Evolutionary conservation across 257 asterid species (phyloP).

Genomic region (Jaltomata sinuosa): DNA sequence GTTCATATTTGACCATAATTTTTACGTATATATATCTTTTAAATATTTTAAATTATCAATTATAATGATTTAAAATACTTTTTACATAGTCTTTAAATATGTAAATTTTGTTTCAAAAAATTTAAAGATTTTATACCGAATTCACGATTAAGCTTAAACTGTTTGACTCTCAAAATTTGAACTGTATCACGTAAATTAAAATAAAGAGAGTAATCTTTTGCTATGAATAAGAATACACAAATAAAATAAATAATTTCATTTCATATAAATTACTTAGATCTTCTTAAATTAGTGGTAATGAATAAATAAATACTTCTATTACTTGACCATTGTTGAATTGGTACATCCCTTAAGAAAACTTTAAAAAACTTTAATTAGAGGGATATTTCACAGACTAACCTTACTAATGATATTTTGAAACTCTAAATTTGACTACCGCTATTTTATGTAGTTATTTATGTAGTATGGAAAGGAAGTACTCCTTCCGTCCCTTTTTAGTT

Average conservation of each 20-base stretch:
- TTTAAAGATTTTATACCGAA: not conserved
- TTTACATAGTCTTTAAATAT: not conserved
- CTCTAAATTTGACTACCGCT: too few relatives aligned
- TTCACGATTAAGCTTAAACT: not conserved
- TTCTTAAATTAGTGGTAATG: not conserved
- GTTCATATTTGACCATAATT: too few relatives aligned
- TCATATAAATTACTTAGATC: not conserved
- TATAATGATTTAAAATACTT: not conserved
- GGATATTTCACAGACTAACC: too few relatives aligned
- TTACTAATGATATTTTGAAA: too few relatives aligned
- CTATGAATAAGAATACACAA: not conserved
- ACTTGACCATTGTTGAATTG: too few relatives aligned
- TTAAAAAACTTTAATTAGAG: too few relatives aligned
- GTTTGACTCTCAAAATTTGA: too few relatives aligned
- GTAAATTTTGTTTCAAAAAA: not conserved
- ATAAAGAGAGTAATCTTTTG: not conserved
- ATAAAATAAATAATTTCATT: not conserved
- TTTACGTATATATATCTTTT: not conserved
- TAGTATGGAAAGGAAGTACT: too few relatives aligned
- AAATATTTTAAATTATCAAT: not conserved
- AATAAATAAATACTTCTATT: not conserved
- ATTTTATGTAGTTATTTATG: too few relatives aligned
- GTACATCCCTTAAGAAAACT: too few relatives aligned
- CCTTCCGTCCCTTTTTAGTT: too few relatives aligned
- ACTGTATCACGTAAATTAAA: too few relatives aligned